A percentile compares a stretch with the other conserved stretches of the same genome.
These are phyloP conservation scores for Sordariomycetes sp. DNA, from an alignment of 2,329 filamentous ascomycete species.

Conservation along the genomic window DNA sequence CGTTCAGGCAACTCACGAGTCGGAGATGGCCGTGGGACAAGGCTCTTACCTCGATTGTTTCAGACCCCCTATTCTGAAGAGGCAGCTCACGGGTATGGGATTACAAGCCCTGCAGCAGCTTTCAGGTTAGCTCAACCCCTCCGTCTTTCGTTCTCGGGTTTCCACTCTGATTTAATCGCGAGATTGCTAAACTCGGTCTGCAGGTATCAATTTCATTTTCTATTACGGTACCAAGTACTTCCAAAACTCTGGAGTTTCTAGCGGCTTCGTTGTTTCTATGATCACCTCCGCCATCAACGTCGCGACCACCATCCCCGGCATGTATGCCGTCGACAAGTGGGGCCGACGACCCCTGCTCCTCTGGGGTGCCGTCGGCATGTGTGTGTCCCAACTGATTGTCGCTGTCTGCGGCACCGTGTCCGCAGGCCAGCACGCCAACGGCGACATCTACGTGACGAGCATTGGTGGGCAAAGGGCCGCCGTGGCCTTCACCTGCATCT, in stretches of 20 bases:
- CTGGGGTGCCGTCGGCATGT: constrained; percentile 53
- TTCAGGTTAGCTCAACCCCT: neutral
- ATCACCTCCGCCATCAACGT: constrained; percentile 28
- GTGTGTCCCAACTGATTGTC: constrained; percentile 46
- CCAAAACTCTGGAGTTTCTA: constrained; percentile 23
- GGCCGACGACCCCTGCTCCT: constrained; percentile 50
- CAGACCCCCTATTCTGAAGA: constrained; percentile 28
- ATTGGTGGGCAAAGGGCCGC: constrained; percentile 40
- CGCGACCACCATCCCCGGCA: constrained; percentile 22
- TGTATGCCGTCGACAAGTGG: constrained; percentile 25
- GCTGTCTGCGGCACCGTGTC: constrained; percentile 46
- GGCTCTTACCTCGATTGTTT: constrained; percentile 35
- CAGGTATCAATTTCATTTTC: constrained; percentile 18
- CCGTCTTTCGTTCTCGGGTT: neutral
- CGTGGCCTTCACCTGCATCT: constrained; percentile 56
- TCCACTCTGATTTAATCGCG: neutral
- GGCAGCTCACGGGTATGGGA: constrained; percentile 48
- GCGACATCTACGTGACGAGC: constrained; percentile 22
- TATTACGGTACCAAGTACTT: constrained; percentile 30
- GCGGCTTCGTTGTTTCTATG: constrained; percentile 24
- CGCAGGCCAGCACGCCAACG: constrained; percentile 37
- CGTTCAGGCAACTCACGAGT: constrained; percentile 46
- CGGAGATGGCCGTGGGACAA: constrained; percentile 37
- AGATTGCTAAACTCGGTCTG: neutral
- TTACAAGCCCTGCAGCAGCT: constrained; percentile 51